Evolutionary conservation across 345 rosid genomes (phyloP), one percentile per base, ranked within the genome.

Genomic region (Lepidium sativum): DNA sequence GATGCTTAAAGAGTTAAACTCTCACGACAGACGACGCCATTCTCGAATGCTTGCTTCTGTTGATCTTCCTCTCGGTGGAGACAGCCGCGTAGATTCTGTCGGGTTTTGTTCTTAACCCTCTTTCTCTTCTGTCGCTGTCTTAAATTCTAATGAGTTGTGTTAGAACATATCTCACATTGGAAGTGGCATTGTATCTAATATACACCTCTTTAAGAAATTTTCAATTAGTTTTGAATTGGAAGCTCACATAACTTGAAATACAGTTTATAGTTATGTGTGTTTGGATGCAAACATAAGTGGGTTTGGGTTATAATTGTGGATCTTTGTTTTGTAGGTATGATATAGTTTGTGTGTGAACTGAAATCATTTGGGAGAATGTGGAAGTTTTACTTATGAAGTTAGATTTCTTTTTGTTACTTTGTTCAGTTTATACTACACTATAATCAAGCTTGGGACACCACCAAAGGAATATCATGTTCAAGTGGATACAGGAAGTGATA

Each of bases 401-500:
- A 49, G 16, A 60, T 50, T 52, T 77, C 7, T 45, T 76, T 45
- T 76, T 39, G 41, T 44, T 73, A 38, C 25, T 79, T 21, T 67
- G 31, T 55, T 53, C 62, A 92, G 98, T 77, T 82, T 92, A 43
- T 92, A 89, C 80, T 92, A 74, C 59, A 78, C 94, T 5, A 80
- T 69, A 73, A 80, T 89, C 69, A 83, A 81, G 47, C 67, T 92
- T 1, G 98, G 97, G 42, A 69, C 71, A 9, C 98, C 98, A 27
- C 51, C 97, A 49, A 79, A 80, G 69, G 94, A 89, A 23, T 86
- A 80, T 63, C 79, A 72, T 33, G 98, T 92, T 37, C 98, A 92
- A 81, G 88, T 92, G 54, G 98, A 92, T 48, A 89, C 97, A 8
- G 97, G 98, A 61, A 92, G 97, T 74, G 98, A 92, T 77, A 76